A percentile compares a stretch with the other conserved stretches of the same genome.
Conservation (phyloP, 106 monocot genomes). For the Platanthera guangdongensis region DNA sequence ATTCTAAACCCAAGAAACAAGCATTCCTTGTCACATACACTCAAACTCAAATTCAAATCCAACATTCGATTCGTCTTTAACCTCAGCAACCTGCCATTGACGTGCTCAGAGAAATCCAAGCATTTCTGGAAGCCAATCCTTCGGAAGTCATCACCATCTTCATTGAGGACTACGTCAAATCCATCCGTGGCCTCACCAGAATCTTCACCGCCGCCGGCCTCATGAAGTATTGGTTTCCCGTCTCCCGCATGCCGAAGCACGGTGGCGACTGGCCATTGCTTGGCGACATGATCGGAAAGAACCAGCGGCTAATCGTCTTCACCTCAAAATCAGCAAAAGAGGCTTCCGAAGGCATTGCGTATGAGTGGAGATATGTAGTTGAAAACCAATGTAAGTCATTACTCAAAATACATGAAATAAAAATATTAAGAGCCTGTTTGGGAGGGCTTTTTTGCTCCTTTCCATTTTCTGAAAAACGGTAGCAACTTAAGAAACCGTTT, state of each 20-base stretch:
- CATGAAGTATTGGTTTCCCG: constrained; percentile 55
- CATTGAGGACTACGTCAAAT: constrained; percentile 57
- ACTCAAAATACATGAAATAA: neutral
- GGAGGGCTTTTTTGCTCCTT: too few relatives aligned
- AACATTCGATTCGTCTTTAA: neutral
- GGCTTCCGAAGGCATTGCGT: constrained; percentile 52
- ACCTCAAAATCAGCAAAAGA: constrained; percentile 54
- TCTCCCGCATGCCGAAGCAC: constrained; percentile 50
- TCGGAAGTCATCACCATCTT: constrained; percentile 61
- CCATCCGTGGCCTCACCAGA: constrained; percentile 32
- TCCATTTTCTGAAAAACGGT: too few relatives aligned
- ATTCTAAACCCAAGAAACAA: neutral
- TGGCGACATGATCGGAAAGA: constrained; percentile 50
- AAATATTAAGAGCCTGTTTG: too few relatives aligned
- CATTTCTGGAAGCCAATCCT: constrained; percentile 44
- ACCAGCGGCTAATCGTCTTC: constrained; percentile 68
- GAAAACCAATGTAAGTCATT: constrained; percentile 48
- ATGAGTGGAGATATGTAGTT: constrained; percentile 57
- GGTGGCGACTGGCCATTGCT: constrained; percentile 58
- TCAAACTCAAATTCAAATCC: neutral
- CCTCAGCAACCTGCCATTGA: constrained; percentile 62
- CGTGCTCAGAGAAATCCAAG: constrained; percentile 43
- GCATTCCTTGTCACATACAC: neutral
- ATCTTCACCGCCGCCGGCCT: constrained; percentile 49
- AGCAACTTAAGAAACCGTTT: too few relatives aligned